Percentiles rank a stretch among this genome's conserved stretches.
Conservation (phyloP, 306 rosid genomes). For the Fragaria nilgerrensis region DNA sequence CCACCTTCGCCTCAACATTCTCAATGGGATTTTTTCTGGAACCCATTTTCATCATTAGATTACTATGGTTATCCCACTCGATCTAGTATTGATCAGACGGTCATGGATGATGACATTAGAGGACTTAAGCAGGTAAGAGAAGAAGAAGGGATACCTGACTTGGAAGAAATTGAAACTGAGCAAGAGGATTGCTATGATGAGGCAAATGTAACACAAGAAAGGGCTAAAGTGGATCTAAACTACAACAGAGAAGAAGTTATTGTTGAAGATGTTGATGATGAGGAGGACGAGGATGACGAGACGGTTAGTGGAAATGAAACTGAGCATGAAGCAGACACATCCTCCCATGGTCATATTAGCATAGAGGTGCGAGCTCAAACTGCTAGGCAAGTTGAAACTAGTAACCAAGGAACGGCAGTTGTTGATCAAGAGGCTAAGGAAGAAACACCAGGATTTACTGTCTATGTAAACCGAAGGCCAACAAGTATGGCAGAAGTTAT, state of each 20-base stretch:
- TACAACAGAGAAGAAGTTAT: constrained; percentile 50
- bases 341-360: constrained; percentile 31
- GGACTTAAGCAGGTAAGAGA: constrained; percentile 72
- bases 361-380: constrained; percentile 53
- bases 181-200: constrained; percentile 42
- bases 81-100: constrained; percentile 42
- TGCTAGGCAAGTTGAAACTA: constrained; percentile 45
- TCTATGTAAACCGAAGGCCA: constrained; percentile 74
- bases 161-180: constrained; percentile 73
- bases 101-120: constrained; percentile 60
- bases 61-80: constrained; percentile 65
- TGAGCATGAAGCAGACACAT: constrained; percentile 27
- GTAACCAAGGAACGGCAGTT: constrained; percentile 42
- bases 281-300: constrained; percentile 43
- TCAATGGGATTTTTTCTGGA: constrained; percentile 95
- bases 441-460: constrained; percentile 80
- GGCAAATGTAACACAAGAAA: constrained; percentile 44
- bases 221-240: constrained; percentile 35
- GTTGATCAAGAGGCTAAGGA: constrained; percentile 48
- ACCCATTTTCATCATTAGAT: constrained; percentile 82
- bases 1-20: constrained; percentile 72
- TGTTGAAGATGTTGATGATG: constrained; percentile 63
- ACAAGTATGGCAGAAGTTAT: constrained; percentile 82
- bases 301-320: constrained; percentile 33
- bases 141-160: constrained; percentile 90